Evolutionary conservation across 2,329 filamentous ascomycete genomes (phyloP), one percentile per base, ranked within the genome.

Genomic region (Colletotrichum ledebouriae): DNA sequence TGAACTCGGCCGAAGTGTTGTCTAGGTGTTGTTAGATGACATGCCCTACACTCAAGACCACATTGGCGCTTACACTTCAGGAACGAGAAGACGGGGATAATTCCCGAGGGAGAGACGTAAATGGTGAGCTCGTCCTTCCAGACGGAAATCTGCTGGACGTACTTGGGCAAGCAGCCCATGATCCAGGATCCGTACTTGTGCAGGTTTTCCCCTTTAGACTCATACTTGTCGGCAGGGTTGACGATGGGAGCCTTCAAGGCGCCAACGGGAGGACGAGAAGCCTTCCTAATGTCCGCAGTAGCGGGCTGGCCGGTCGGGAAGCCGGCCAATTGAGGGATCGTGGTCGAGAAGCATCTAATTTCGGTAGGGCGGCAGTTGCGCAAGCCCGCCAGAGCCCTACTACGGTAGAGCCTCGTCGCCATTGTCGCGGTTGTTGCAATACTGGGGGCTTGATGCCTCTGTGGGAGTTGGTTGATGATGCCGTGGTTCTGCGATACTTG

Each of bases 81-180:
- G 85, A 99, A 99, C 70, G 88, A 89, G 81, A 99, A 94, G 75
- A 97, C 92, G 44, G 96, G 96, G 73, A 98, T 89, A 74, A 98
- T 90, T 73, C 94, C 96, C 42, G 92, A 84, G 1, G 96, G 96
- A 55, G 93, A 86, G 77, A 98, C 96, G 82, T 97, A 95, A 79
- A 98, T 93, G 75, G 92, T 94, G 78, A 99, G 89, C 83, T 99
- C 96, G 79, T 99, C 96, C 85, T 99, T 99, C 96, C 96, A 99
- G 63, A 99, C 95, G 12, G 94, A 97, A 85, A 98, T 98, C 84
- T 99, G 96, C 85, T 99, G 97, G 75, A 99, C 89, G 83, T 97
- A 98, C 86, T 98, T 98, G 75, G 96, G 97, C 77, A 99, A 83
- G 81, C 93, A 97, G 73, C 94, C 94, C 89, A 99, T 95, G 76